These are phyloP conservation scores for Fusarium cicatricum DNA, from an alignment of 2,329 filamentous ascomycete species.

Conservation along the genomic window DNA sequence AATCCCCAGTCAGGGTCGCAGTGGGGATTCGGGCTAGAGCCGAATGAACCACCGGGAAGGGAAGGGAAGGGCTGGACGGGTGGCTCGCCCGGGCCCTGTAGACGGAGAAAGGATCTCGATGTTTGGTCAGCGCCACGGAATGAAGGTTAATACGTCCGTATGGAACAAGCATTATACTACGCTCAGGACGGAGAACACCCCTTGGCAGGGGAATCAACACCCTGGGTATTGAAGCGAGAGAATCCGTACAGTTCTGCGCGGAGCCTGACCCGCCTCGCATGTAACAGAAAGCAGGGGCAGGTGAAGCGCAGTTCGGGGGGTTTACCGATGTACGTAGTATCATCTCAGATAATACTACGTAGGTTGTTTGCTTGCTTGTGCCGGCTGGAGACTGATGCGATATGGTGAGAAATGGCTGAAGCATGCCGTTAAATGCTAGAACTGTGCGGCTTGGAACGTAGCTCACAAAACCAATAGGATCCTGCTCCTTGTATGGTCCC, in stretches of 20 bases:
- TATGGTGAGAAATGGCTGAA: constrained; percentile 16
- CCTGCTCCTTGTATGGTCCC: constrained; percentile 1
- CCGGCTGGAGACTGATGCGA: neutral
- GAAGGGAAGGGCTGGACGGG: constrained; percentile 39
- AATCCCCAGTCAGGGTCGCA: constrained; percentile 44
- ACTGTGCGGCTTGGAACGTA: neutral
- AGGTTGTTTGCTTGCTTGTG: too few species aligned
- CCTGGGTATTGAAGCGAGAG: neutral
- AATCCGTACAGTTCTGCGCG: constrained; percentile 22
- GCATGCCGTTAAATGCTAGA: constrained; percentile 1
- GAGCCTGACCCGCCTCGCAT: constrained; percentile 36
- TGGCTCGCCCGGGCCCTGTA: constrained; percentile 34
- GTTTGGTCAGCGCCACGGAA: constrained; percentile 32
- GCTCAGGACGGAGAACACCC: neutral
- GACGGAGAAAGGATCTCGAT: constrained; percentile 41
- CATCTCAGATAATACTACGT: too few species aligned
- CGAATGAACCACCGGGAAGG: constrained; percentile 50
- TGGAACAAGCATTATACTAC: neutral
- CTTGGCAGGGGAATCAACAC: constrained; percentile 5
- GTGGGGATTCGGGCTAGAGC: constrained; percentile 50
- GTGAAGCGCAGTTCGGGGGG: constrained; percentile 15
- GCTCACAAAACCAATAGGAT: neutral
- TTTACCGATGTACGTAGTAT: constrained; percentile 13
- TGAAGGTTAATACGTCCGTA: constrained; percentile 14
- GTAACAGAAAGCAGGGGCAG: constrained; percentile 36